Base-by-base conservation (phyloP, 2,329 filamentous ascomycete species). In the Pseudonectria foliicola region DNA sequence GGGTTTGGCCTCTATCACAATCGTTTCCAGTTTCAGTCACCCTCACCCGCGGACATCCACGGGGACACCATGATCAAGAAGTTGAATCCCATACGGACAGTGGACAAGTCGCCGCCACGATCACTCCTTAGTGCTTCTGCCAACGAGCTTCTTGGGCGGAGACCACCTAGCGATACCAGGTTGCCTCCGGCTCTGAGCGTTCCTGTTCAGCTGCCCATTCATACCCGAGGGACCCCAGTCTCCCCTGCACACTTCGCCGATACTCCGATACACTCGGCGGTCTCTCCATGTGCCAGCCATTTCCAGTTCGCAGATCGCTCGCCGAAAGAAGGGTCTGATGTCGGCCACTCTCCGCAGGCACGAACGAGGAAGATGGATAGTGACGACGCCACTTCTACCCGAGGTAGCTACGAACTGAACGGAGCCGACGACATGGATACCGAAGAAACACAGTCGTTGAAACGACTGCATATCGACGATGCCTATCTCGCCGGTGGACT, bases 1-100 rank as follows among this genome's bases (percentile, higher is more conserved):
- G 59, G 61, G n/a, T 69, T 74, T 32, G 69, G 71, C 36, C 60
- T 70, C 35, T 66, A 67, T 40, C 70, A 73, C 45, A 67, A 63
- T 44, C 67, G 63, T 26, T 73, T 65, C 37, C 62, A 70, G 37
- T 70, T 72, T 42, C 60, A 61, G 31, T 62, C 65, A 4, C 60
- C 62, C 33, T 62, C 65, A 4, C 60, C 62, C 33, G 63, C 66
- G 46, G 59, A 70, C 29, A 58, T 68, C 11, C 67, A 75, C 34
- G 68, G 71, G 39, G 67, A 62, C 39, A 64, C 59, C 33, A 64
- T 76, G 50, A 67, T 75, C 39, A 72, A 71, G 53, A 77, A 73
- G 55, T 60, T 78, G n/a, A 66, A 75, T 38, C 63, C 66, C 2
- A 55, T 64, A 25, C 61, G 66, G 25, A 61, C 57, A 0, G 48